phyloP scores from a whole-genome alignment of 2,329 filamentous ascomycete genomes.

The Dothideomycetes sp. region DNA sequence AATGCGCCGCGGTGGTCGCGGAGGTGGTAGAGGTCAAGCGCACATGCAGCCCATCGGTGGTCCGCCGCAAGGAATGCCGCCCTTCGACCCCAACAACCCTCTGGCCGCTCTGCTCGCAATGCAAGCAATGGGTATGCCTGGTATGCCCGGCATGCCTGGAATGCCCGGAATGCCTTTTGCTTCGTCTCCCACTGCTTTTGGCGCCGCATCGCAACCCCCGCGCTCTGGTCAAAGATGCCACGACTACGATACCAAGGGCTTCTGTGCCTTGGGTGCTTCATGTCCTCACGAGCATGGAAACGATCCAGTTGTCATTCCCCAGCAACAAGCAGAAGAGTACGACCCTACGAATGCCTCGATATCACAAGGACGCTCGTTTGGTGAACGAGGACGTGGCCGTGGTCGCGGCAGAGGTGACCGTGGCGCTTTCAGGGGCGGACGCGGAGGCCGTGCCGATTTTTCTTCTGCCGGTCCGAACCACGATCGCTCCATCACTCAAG shows the following conservation, averaged over 20 bases:
- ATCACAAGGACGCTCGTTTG: conserved; percentile 20
- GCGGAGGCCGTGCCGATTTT: conserved; percentile 47
- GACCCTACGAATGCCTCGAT: conserved; percentile 48
- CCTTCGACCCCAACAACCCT: conserved; percentile 51
- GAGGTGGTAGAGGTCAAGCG: conserved; percentile 21
- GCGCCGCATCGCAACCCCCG: conserved; percentile 15
- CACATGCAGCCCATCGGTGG: conserved; percentile 23
- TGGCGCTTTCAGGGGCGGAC: conserved; percentile 22
- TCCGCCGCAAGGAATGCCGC: conserved; percentile 38
- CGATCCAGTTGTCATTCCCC: conserved; percentile 38
- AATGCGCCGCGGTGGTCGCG: conserved; percentile 45
- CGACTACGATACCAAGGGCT: conserved; percentile 65
- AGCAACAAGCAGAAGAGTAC: conserved; percentile 42
- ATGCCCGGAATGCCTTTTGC: conserved; percentile 34
- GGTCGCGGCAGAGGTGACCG: conserved; percentile 26
- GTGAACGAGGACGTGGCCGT: conserved; percentile 31
- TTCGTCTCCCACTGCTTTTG: conserved; percentile 17
- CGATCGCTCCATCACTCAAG: conserved; percentile 55
- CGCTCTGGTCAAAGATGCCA: conserved; percentile 46
- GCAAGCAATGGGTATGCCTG: conserved; percentile 41
- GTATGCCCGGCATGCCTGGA: conserved; percentile 34
- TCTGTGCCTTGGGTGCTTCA: conserved; percentile 56
- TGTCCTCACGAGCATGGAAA: conserved; percentile 63
- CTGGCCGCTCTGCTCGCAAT: conserved; percentile 54
- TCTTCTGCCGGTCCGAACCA: conserved; percentile 54